phyloP scores from a whole-genome alignment of 2,329 filamentous ascomycete species.

The Neopestalotiopsis rosae region DNA sequence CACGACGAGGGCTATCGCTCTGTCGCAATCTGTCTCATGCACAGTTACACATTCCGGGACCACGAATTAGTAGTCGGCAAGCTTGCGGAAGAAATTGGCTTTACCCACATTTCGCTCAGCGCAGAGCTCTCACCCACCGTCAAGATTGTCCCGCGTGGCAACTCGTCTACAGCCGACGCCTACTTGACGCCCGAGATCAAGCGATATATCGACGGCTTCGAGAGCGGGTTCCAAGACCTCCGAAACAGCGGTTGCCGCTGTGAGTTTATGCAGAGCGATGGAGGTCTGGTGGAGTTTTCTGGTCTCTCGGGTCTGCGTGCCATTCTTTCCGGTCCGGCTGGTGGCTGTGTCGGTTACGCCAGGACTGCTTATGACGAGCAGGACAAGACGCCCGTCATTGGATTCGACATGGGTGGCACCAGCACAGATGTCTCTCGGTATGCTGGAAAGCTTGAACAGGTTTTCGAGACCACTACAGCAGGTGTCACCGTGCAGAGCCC shows the following conservation, averaged over 20 bases:
- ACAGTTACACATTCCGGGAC: slow-evolving; percentile 26
- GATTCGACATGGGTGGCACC: slow-evolving; percentile 77
- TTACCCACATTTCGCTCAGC: slow-evolving; percentile 70
- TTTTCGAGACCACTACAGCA: slow-evolving; percentile 78
- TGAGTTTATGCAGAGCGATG: slow-evolving; percentile 50
- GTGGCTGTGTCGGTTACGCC: slow-evolving; percentile 77
- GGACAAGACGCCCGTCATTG: slow-evolving; percentile 74
- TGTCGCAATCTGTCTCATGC: slow-evolving; percentile 20
- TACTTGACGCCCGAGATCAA: slow-evolving; percentile 75
- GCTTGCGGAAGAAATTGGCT: slow-evolving; percentile 60
- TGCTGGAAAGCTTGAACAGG: slow-evolving; percentile 47
- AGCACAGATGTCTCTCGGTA: slow-evolving; percentile 75
- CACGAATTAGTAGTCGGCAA: slow-evolving; percentile 23
- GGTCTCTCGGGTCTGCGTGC: slow-evolving; percentile 72
- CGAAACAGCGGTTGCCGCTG: slow-evolving; percentile 56
- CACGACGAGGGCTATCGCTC: slow-evolving; percentile 7
- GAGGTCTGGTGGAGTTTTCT: slow-evolving; percentile 62
- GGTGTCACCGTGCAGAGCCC: slow-evolving; percentile 82
- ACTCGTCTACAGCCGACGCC: slow-evolving; percentile 75
- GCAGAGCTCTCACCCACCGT: slow-evolving; percentile 77
- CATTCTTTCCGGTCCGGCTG: slow-evolving; percentile 72
- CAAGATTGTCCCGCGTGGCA: slow-evolving; percentile 72
- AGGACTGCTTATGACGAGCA: slow-evolving; percentile 73
- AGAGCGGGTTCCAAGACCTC: slow-evolving; percentile 68
- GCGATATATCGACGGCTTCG: slow-evolving; percentile 72